phyloP scores from a whole-genome alignment of 2,329 filamentous ascomycete species.

The Daldinia sp. region DNA sequence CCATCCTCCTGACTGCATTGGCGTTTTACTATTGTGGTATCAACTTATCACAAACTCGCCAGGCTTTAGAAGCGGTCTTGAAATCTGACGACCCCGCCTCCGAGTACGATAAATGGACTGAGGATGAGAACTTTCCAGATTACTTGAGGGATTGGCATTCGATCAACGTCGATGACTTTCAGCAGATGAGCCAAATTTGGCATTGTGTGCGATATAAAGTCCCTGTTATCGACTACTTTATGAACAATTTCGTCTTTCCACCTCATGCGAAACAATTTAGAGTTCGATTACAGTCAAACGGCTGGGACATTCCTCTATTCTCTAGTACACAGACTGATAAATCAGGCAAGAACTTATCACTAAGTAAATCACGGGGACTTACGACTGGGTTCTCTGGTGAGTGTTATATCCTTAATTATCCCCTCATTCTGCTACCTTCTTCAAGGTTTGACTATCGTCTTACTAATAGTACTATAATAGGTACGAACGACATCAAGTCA shows the following conservation, averaged over 20 bases:
- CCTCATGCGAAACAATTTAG: constrained; percentile 70
- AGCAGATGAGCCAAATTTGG: constrained; percentile 61
- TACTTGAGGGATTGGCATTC: constrained; percentile 60
- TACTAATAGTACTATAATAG: too few species aligned
- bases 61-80: constrained; percentile 59
- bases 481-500: constrained; percentile 69
- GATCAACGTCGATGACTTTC: constrained; percentile 67
- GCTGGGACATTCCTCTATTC: constrained; percentile 70
- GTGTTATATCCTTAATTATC: neutral
- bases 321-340: constrained; percentile 33
- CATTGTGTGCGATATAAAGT: constrained; percentile 57
- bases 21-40: constrained; percentile 73
- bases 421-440: too few species aligned
- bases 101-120: constrained; percentile 62
- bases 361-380: constrained; percentile 41
- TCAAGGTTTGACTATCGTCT: too few species aligned
- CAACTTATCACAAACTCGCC: constrained; percentile 55
- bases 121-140: constrained; percentile 53
- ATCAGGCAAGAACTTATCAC: neutral
- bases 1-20: constrained; percentile 70
- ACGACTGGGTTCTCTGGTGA: constrained; percentile 74
- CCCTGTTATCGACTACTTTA: constrained; percentile 64
- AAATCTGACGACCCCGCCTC: constrained; percentile 64
- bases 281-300: constrained; percentile 69
- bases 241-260: constrained; percentile 70